These are phyloP conservation scores for Lagerstroemia speciosa DNA, from an alignment of 345 rosid genomes.

Conservation along the genomic window DNA sequence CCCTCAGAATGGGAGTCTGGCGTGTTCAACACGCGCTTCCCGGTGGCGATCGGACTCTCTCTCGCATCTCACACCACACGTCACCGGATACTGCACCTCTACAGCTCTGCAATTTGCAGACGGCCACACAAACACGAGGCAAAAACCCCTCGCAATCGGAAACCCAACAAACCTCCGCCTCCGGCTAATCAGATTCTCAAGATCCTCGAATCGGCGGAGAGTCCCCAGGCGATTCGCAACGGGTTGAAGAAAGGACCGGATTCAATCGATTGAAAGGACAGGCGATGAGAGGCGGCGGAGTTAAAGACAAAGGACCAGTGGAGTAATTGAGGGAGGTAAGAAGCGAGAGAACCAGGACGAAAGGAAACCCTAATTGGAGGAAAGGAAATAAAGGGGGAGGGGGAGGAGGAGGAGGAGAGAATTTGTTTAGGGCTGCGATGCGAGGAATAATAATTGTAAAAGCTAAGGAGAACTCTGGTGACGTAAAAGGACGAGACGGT, in stretches of 20 bases:
- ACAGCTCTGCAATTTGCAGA: neutral
- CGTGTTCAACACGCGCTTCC: conserved; percentile 9
- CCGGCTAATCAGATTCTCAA: neutral
- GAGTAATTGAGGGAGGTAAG: neutral
- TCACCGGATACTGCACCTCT: conserved; percentile 11
- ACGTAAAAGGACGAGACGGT: no score
- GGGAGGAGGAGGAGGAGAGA: no score
- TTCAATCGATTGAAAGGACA: neutral
- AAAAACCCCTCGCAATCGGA: neutral
- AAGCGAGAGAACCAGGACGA: neutral
- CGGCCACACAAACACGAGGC: neutral
- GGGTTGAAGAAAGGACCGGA: neutral
- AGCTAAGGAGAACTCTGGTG: no score
- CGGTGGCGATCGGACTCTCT: conserved; percentile 32
- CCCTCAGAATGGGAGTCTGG: conserved; percentile 23
- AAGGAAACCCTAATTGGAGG: conserved; percentile 13
- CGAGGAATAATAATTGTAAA: neutral
- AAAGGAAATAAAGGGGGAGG: neutral
- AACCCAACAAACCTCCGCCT: neutral
- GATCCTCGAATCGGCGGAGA: neutral
- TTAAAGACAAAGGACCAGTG: neutral
- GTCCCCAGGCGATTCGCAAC: neutral
- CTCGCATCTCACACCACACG: conserved; percentile 32
- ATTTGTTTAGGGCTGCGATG: neutral
- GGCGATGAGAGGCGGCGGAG: neutral